Base-by-base conservation (phyloP, 768 basidiomycete species). In the Kwoniella europaea region DNA sequence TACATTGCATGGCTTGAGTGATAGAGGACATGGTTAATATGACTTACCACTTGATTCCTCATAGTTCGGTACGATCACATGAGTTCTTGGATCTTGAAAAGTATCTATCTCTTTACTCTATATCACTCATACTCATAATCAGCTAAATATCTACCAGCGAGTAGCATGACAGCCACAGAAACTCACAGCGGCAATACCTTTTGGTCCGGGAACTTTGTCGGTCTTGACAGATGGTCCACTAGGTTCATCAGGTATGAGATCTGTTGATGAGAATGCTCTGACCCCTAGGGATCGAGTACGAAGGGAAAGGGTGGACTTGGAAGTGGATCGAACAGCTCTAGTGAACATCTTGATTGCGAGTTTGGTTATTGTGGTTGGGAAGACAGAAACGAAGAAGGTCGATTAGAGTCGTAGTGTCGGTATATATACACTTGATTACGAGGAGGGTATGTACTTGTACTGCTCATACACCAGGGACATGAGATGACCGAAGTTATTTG, bases 1-100 rank as follows among this genome's bases (percentile, higher is more conserved):
- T 35, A 6, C 35, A 35, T 6, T 4, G 7, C 7, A 4, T 35
- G 35, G 35, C 0, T 35, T 35, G 35, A 7, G 7, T 6, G 35
- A 35, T 35, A 35, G 35, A 35, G 35, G 4, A 27, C 22, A 43
- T 46, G 29, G 15, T 22, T 44, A 15, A 12, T 22, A 15, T n/a
- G 27, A 60, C 71, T 29, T 35, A 73, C 79, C 81, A 70, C 71
- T 67, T 5, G 81, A 79, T 56, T 79, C 74, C 41, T 68, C 71
- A 58, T 82, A 82, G 67, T 82, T 78, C 7, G 68, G 76, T 24
- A 80, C 77, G 22, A 83, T 59, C n/a, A 79, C 68, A 69, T 81
- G 80, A 18, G 78, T 77, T 57, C 83, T 71, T 10, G 70, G 56
- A 73, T 82, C 82, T 69, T 83, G 79, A 62, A 81, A 76, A 18